Conservation (phyloP, 1,284 basidiomycete species). For the Sphagnurus paluster region DNA sequence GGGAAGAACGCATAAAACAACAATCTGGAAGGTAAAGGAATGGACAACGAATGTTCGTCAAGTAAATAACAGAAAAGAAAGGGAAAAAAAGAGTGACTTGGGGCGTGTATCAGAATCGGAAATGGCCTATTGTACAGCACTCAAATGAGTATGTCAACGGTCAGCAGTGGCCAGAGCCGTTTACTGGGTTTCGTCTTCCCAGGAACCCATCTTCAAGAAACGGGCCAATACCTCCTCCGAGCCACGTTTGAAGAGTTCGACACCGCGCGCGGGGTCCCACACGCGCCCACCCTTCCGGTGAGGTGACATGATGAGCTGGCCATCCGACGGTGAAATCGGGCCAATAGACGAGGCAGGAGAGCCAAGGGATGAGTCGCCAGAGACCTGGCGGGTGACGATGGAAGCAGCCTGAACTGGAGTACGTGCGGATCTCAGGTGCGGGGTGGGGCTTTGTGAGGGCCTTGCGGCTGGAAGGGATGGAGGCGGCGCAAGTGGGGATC, state of each 20-base stretch:
- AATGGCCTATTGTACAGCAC: background rate
- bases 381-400: conserved; percentile 32
- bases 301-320: conserved; percentile 28
- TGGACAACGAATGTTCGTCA: background rate
- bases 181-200: conserved; percentile 50
- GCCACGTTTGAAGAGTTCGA: conserved; percentile 78
- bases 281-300: conserved; percentile 53
- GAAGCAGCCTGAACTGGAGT: conserved; percentile 11
- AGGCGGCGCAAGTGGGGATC: conserved; percentile 6
- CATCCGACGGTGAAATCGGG: conserved; percentile 45
- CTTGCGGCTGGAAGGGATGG: conserved; percentile 3
- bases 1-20: too few relatives aligned
- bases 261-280: conserved; percentile 77
- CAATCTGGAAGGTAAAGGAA: too few relatives aligned
- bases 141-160: background rate
- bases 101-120: too few relatives aligned
- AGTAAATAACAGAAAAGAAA: too few relatives aligned
- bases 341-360: conserved; percentile 54
- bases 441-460: conserved; percentile 7
- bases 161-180: background rate
- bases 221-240: conserved; percentile 80
- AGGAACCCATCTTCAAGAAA: conserved; percentile 75
- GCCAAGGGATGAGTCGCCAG: conserved; percentile 40
- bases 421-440: conserved; percentile 7
- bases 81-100: too few relatives aligned